Evolutionary conservation across 371 early-diverging fungal species (phyloP).

Genomic region (Circinella minor): DNA sequence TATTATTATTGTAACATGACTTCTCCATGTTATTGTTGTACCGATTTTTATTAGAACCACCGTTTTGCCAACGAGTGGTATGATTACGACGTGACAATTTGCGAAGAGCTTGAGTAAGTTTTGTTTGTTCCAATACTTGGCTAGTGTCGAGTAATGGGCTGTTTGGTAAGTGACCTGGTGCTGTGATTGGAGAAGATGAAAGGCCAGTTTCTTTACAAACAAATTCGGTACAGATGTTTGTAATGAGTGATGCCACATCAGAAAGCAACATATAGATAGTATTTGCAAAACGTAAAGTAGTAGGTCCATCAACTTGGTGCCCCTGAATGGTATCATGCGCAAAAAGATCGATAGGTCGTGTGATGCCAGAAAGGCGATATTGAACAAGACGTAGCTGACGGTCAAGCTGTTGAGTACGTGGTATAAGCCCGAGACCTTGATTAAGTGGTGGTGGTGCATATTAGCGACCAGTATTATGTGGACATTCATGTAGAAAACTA

Average conservation of each 20-base stretch:
- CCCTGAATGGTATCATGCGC: neutral
- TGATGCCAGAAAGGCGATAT: conserved; percentile 14
- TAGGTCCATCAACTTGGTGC: neutral
- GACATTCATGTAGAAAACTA: conserved; percentile 9
- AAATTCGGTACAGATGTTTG: neutral
- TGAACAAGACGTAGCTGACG: conserved; percentile 9
- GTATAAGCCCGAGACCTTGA: neutral
- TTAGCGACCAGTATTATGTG: neutral
- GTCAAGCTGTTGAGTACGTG: neutral
- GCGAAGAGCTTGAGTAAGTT: neutral
- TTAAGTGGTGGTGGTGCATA: conserved; percentile 6
- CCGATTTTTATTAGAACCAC: neutral
- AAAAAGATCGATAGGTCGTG: conserved; percentile 11
- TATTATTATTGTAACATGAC: neutral
- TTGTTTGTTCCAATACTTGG: neutral
- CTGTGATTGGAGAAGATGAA: neutral
- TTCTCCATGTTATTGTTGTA: neutral
- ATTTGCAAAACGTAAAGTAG: neutral
- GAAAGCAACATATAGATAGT: neutral
- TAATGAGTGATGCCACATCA: neutral
- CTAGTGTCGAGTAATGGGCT: neutral
- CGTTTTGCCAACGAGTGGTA: neutral
- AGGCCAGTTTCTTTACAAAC: neutral
- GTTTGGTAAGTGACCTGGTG: neutral
- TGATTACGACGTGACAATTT: neutral